A percentile compares a stretch with the other conserved stretches of the same genome.
Evolutionary conservation across 2,329 filamentous ascomycete genomes (phyloP).

Genomic region (Magnaporthales sp.): DNA sequence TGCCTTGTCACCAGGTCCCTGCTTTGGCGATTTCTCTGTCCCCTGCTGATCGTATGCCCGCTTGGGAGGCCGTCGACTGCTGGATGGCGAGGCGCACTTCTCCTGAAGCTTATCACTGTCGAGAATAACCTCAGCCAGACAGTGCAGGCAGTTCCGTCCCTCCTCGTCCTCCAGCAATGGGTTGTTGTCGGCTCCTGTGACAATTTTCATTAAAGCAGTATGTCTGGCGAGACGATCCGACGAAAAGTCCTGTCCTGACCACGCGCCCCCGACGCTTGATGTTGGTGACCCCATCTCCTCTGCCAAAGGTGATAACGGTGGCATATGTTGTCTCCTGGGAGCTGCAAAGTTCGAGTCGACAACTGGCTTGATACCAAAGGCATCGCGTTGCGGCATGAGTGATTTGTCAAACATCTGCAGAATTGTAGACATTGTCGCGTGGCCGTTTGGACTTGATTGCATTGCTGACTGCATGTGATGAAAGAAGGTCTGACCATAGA

Average conservation of each 20-base stretch:
- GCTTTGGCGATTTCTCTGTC: constrained; percentile 13
- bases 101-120: constrained; percentile 27
- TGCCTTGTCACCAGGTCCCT: background rate
- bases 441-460: constrained; percentile 6
- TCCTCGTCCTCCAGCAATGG: constrained; percentile 29
- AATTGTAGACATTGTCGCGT: constrained; percentile 21
- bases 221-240: constrained; percentile 9
- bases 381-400: constrained; percentile 33
- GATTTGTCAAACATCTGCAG: constrained; percentile 23
- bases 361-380: constrained; percentile 31
- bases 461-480: constrained; percentile 30
- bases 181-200: constrained; percentile 23
- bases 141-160: constrained; percentile 49
- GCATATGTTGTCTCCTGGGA: background rate
- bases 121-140: constrained; percentile 45
- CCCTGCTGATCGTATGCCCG: constrained; percentile 27
- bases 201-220: constrained; percentile 22
- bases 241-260: background rate
- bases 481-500: constrained; percentile 44
- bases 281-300: constrained; percentile 10
- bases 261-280: background rate
- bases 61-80: constrained; percentile 22
- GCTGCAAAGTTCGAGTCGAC: constrained; percentile 13
- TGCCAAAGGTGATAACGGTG: constrained; percentile 8
- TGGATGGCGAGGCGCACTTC: constrained; percentile 13